Percentiles rank a stretch among this genome's conserved stretches.
Evolutionary conservation across 2,329 filamentous ascomycete species (phyloP).

Genomic region (Nemania sp.): DNA sequence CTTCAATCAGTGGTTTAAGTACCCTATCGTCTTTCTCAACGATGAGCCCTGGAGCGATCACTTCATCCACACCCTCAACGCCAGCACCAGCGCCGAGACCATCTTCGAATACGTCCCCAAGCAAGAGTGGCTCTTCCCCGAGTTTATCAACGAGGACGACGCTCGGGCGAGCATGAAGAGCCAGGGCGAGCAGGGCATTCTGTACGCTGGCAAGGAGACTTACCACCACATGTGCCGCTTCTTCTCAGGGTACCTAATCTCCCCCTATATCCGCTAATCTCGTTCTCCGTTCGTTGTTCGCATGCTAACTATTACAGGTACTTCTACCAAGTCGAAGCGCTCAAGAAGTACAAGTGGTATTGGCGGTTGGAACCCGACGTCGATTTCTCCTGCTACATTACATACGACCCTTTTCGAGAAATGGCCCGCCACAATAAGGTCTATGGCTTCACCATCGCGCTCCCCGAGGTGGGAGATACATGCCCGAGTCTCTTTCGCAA

Average conservation of each 20-base stretch:
- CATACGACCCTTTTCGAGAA: conserved; percentile 51
- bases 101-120: conserved; percentile 47
- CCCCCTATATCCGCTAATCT: no score
- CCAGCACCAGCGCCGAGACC: conserved; percentile 41
- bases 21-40: conserved; percentile 53
- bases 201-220: conserved; percentile 46
- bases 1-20: conserved; percentile 52
- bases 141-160: conserved; percentile 38
- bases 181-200: conserved; percentile 41
- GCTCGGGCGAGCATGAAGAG: conserved; percentile 40
- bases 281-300: not conserved
- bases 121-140: conserved; percentile 47
- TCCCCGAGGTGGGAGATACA: conserved; percentile 47
- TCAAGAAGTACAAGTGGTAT: conserved; percentile 50
- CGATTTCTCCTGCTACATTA: conserved; percentile 49
- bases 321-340: conserved; percentile 48
- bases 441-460: conserved; percentile 49
- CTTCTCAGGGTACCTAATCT: conserved; percentile 46
- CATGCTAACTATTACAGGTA: conserved; percentile 34
- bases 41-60: conserved; percentile 46
- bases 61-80: conserved; percentile 40
- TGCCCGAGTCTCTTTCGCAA: conserved; percentile 48
- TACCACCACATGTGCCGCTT: conserved; percentile 50
- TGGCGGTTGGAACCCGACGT: conserved; percentile 51
- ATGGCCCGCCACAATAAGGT: conserved; percentile 49